phyloP scores from a whole-genome alignment of 148 eudicot species.

The Diospyros lotus region DNA sequence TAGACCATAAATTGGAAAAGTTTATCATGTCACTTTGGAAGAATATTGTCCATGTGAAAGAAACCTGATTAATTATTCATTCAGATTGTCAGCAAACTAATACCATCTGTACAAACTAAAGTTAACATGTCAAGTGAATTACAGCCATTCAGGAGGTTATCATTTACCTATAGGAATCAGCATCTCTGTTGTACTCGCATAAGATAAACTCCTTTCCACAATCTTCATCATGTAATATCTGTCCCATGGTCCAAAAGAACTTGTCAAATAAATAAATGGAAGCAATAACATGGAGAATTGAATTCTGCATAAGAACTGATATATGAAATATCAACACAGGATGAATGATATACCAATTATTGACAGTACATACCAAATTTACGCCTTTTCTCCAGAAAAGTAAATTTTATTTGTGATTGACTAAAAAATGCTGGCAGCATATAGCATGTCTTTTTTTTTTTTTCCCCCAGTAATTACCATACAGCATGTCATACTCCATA shows the following conservation, averaged over 20 bases:
- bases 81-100: background rate
- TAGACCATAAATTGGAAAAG: background rate
- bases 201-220: slow-evolving; percentile 82
- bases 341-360: background rate
- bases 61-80: background rate
- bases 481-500: background rate
- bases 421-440: background rate
- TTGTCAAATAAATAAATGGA: background rate
- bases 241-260: slow-evolving; percentile 17
- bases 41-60: background rate
- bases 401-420: background rate
- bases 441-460: too few species aligned
- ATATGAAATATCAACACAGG: background rate
- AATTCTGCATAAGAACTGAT: background rate
- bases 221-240: slow-evolving; percentile 75
- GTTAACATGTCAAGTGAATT: background rate
- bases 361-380: too few species aligned
- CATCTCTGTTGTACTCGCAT: slow-evolving; percentile 96
- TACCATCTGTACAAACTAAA: background rate
- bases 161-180: slow-evolving; percentile 89
- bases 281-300: background rate
- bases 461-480: background rate
- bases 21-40: background rate
- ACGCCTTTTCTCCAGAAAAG: background rate
- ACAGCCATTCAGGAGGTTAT: slow-evolving; percentile 6